Percentiles rank a stretch among this genome's conserved stretches.
Conservation (phyloP, 1,284 basidiomycete species). For the Cystobasidium slooffiae region DNA sequence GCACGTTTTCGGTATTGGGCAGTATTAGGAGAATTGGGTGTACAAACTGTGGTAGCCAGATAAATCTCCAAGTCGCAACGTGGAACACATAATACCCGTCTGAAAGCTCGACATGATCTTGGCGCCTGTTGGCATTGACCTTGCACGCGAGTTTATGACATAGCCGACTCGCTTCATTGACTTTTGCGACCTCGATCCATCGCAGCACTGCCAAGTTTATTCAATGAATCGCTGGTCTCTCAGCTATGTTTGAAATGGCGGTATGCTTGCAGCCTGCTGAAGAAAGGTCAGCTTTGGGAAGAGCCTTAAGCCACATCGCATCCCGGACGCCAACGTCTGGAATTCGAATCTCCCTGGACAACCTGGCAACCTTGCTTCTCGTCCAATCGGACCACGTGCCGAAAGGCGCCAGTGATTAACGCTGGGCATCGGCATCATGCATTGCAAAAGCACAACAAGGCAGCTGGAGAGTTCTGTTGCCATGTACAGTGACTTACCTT, state of each 20-base stretch:
- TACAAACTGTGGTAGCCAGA: not conserved
- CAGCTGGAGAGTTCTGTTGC: not conserved
- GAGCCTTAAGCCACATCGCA: too few species aligned
- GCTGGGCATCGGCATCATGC: not conserved
- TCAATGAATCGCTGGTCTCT: too few species aligned
- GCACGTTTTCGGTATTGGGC: slow-evolving; percentile 32
- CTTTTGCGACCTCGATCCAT: not conserved
- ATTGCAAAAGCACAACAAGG: not conserved
- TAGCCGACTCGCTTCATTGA: too few species aligned
- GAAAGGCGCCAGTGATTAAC: not conserved
- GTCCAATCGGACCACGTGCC: not conserved
- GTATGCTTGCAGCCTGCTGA: too few species aligned
- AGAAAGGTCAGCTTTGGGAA: too few species aligned
- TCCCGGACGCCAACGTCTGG: too few species aligned
- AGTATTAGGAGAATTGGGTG: slow-evolving; percentile 3
- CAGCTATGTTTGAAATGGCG: too few species aligned
- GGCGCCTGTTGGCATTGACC: not conserved
- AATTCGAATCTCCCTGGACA: too few species aligned
- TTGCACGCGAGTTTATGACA: not conserved
- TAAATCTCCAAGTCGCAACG: not conserved
- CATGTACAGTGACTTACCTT: not conserved
- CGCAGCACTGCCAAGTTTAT: too few species aligned
- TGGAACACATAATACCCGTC: too few species aligned
- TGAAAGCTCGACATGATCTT: too few species aligned
- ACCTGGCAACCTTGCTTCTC: too few species aligned